Conservation (phyloP, 495 filamentous ascomycete genomes). For the Talaromyces ruber region DNA sequence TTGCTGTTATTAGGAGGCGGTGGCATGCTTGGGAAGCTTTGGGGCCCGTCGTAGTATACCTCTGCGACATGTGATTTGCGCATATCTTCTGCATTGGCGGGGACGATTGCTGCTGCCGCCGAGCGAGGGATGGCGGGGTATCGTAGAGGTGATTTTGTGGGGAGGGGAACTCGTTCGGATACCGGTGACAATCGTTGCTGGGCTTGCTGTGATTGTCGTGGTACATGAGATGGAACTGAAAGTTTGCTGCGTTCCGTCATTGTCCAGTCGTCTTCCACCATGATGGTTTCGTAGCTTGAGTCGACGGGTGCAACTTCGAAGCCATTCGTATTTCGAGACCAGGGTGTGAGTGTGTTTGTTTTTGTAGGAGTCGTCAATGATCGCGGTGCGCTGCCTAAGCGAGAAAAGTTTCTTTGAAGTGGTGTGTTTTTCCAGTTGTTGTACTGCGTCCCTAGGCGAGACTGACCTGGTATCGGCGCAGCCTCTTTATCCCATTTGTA, state of each 20-base stretch:
- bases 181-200: background rate
- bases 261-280: background rate
- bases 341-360: background rate
- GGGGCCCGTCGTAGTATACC: background rate
- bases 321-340: background rate
- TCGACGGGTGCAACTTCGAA: background rate
- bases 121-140: conserved; percentile 3
- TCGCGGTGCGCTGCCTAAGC: background rate
- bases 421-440: background rate
- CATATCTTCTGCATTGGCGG: background rate
- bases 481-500: conserved; percentile 2
- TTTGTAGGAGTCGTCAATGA: background rate
- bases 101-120: background rate
- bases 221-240: background rate
- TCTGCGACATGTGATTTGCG: background rate
- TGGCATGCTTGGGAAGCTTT: background rate
- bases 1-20: background rate
- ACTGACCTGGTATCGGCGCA: background rate
- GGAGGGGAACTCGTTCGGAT: background rate
- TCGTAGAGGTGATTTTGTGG: background rate
- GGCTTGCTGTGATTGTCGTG: background rate
- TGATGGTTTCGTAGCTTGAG: conserved; percentile 2
- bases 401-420: background rate
- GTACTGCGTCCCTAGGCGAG: background rate
- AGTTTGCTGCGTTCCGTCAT: background rate